phyloP scores from a whole-genome alignment of 2,329 filamentous ascomycete genomes.

The Fusarium protoensiforme region DNA sequence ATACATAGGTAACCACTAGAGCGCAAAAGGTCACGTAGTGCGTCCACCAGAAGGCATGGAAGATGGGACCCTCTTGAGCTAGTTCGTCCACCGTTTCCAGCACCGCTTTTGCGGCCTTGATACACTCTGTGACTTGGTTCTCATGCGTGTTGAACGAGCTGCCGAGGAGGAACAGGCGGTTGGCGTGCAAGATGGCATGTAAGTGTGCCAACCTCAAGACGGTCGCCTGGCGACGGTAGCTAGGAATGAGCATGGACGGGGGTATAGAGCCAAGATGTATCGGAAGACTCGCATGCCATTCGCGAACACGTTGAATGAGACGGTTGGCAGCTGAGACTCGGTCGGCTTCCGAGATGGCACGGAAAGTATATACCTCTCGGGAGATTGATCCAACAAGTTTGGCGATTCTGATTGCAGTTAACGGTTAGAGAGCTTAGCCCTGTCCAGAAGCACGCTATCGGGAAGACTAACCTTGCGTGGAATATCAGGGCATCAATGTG shows the following conservation, averaged over 20 bases:
- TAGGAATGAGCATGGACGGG: slow-evolving; percentile 57
- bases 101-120: slow-evolving; percentile 47
- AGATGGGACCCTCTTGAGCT: slow-evolving; percentile 51
- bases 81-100: slow-evolving; percentile 57
- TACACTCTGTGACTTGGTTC: slow-evolving; percentile 53
- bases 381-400: slow-evolving; percentile 54
- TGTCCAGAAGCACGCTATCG: neutral
- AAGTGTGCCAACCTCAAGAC: slow-evolving; percentile 65
- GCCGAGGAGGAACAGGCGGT: slow-evolving; percentile 62
- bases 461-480: slow-evolving; percentile 52
- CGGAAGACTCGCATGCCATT: slow-evolving; percentile 55
- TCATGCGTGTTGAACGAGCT: slow-evolving; percentile 5
- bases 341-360: slow-evolving; percentile 48
- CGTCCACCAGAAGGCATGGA: slow-evolving; percentile 65
- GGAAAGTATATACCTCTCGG: slow-evolving; percentile 53
- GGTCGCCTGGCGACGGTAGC: slow-evolving; percentile 60
- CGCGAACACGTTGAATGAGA: slow-evolving; percentile 51
- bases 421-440: neutral
- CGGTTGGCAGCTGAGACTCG: slow-evolving; percentile 52
- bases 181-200: slow-evolving; percentile 67
- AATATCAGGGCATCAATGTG: slow-evolving; percentile 61
- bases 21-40: slow-evolving; percentile 67
- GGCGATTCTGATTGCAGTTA: slow-evolving; percentile 44
- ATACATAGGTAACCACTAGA: slow-evolving; percentile 64
- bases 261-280: slow-evolving; percentile 56